A percentile compares a stretch with the other conserved stretches of the same genome.
Evolutionary conservation across 768 basidiomycete genomes (phyloP).

Genomic region (Artomyces pyxidatus): DNA sequence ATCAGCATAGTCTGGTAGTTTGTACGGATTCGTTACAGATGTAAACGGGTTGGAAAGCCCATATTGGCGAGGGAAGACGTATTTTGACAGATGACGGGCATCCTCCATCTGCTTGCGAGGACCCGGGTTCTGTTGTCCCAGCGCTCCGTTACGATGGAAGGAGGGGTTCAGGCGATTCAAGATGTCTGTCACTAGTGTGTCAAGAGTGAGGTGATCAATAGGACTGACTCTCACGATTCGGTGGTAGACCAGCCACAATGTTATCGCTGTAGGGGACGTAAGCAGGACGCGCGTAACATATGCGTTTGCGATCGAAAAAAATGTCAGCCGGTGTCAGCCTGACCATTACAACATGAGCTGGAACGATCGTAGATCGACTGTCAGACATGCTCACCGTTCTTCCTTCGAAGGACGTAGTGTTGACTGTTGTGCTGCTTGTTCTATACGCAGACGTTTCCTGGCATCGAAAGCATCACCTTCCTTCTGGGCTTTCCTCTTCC

Average conservation of each 20-base stretch:
- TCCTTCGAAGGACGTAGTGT: too few species aligned
- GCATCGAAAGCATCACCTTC: conserved; percentile 1
- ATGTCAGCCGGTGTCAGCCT: conserved; percentile 45
- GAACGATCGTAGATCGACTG: neutral
- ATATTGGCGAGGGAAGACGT: conserved; percentile 80
- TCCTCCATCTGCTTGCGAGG: conserved; percentile 37
- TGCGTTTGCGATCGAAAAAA: conserved; percentile 40
- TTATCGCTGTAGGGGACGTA: conserved; percentile 39
- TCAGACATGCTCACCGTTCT: neutral
- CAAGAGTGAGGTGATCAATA: neutral
- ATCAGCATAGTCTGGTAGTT: conserved; percentile 46
- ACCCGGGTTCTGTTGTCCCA: conserved; percentile 28
- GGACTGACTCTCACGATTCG: conserved; percentile 42
- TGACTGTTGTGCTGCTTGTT: neutral
- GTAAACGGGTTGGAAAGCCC: conserved; percentile 54
- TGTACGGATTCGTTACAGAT: conserved; percentile 18
- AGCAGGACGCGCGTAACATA: conserved; percentile 64
- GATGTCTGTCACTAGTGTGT: conserved; percentile 38
- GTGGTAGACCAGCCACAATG: conserved; percentile 58
- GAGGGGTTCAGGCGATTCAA: conserved; percentile 50
- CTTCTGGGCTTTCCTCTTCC: conserved; percentile 8
- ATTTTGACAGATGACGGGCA: conserved; percentile 64
- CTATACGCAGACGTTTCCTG: conserved; percentile 1
- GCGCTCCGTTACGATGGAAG: conserved; percentile 26
- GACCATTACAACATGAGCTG: neutral